These are phyloP conservation scores for Mercurialis annua DNA, from an alignment of 345 rosid genomes.

Conservation along the genomic window DNA sequence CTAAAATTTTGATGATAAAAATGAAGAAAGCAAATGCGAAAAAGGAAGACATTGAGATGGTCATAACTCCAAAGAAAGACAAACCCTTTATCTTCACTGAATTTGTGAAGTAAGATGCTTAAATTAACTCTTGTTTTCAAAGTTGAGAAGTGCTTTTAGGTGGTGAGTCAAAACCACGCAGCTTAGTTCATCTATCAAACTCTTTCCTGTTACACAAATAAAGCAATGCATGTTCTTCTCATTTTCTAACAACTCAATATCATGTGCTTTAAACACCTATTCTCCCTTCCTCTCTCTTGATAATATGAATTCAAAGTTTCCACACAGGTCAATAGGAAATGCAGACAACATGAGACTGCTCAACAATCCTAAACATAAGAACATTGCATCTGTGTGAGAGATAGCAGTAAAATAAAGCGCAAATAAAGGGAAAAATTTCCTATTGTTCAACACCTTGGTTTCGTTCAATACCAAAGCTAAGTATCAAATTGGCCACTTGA, in stretches of 20 bases:
- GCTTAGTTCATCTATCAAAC: constrained; percentile 15
- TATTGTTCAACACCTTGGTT: too few relatives aligned
- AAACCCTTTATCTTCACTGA: not conserved
- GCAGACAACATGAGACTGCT: not conserved
- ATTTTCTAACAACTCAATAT: constrained; percentile 28
- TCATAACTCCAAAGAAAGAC: not conserved
- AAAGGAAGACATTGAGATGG: constrained; percentile 17
- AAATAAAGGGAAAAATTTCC: too few relatives aligned
- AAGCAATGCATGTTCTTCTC: constrained; percentile 21
- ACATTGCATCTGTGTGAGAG: not conserved
- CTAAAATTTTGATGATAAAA: constrained; percentile 1
- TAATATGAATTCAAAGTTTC: not conserved
- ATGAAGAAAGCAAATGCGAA: constrained; percentile 12
- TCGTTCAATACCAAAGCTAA: not conserved
- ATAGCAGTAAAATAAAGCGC: not conserved
- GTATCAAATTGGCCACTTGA: not conserved
- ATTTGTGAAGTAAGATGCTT: not conserved
- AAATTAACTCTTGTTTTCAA: not conserved
- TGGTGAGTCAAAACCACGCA: constrained; percentile 1
- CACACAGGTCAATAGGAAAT: not conserved
- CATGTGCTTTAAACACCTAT: constrained; percentile 14
- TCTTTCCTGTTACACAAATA: constrained; percentile 6
- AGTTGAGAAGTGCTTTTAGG: constrained; percentile 8
- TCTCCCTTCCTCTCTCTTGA: not conserved
- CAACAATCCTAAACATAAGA: not conserved